phyloP scores from a whole-genome alignment of 805 yeast species.

The Debaryomyces maramus region DNA sequence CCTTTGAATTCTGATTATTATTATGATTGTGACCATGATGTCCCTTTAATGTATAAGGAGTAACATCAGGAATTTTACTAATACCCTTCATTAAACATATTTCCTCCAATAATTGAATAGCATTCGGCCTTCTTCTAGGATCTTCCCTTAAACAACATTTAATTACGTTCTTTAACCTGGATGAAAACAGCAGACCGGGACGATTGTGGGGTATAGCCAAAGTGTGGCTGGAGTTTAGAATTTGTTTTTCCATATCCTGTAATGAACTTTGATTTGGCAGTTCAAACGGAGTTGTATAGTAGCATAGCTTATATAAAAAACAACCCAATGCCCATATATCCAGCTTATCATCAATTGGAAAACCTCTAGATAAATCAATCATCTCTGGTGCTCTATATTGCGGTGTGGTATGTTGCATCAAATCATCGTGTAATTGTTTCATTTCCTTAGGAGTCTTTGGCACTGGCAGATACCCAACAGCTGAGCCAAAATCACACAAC shows the following conservation, averaged over 20 bases:
- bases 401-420: conserved; percentile 79
- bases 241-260: conserved; percentile 55
- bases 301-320: conserved; percentile 73
- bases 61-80: conserved; percentile 41
- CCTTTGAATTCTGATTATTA: too few relatives aligned
- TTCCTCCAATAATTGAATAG: conserved; percentile 68
- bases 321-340: conserved; percentile 88
- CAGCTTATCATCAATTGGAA: conserved; percentile 76
- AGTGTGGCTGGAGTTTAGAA: conserved; percentile 54
- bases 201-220: conserved; percentile 48
- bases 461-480: conserved; percentile 61
- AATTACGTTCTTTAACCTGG: conserved; percentile 63
- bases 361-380: conserved; percentile 68
- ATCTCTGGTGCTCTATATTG: conserved; percentile 85
- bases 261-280: conserved; percentile 35
- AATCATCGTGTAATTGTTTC: conserved; percentile 60
- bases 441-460: conserved; percentile 65
- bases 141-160: conserved; percentile 60
- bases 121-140: conserved; percentile 73
- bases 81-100: conserved; percentile 58
- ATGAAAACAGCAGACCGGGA: conserved; percentile 50
- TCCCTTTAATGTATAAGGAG: conserved; percentile 37
- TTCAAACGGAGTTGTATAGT: conserved; percentile 83
- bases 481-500: conserved; percentile 82
- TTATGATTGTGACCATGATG: conserved; percentile 12